Percentiles rank a stretch among this genome's conserved stretches.
phyloP scores from a whole-genome alignment of 257 asterid species.

The Salvia splendens region DNA sequence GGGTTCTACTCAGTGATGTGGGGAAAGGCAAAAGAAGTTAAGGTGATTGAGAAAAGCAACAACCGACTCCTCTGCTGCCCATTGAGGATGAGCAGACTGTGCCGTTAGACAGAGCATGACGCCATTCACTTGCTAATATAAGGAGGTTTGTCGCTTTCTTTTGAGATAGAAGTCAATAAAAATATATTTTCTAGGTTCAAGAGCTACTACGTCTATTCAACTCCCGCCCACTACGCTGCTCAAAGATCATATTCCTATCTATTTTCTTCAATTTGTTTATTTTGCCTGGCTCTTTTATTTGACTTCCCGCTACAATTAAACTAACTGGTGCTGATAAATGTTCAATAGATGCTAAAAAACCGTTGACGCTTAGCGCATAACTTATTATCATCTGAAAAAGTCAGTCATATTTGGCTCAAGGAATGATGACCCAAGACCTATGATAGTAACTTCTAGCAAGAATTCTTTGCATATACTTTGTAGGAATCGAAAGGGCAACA shows the following conservation, averaged over 20 bases:
- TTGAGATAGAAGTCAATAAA: conserved; percentile 17
- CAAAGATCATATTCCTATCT: background rate
- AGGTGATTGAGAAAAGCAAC: conserved; percentile 34
- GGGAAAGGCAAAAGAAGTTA: conserved; percentile 74
- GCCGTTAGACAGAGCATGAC: conserved; percentile 8
- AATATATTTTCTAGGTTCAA: background rate
- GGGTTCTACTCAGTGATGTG: conserved; percentile 96
- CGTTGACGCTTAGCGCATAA: background rate
- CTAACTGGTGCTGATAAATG: background rate
- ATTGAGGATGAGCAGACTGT: conserved; percentile 35
- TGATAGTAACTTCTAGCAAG: background rate
- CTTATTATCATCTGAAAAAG: background rate
- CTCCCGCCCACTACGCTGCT: background rate
- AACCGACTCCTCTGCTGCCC: conserved; percentile 39
- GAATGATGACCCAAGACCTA: background rate
- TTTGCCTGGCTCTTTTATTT: background rate
- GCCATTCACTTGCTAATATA: conserved; percentile 10
- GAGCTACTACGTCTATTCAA: background rate
- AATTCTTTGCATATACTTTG: background rate
- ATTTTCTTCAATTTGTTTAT: background rate
- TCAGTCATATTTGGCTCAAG: background rate
- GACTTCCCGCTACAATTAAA: background rate
- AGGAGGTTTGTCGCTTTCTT: conserved; percentile 33
- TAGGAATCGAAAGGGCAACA: background rate
- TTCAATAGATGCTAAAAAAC: background rate